Base-by-base conservation (phyloP, 2,329 filamentous ascomycete genomes). In the Ophiostoma sp. region DNA sequence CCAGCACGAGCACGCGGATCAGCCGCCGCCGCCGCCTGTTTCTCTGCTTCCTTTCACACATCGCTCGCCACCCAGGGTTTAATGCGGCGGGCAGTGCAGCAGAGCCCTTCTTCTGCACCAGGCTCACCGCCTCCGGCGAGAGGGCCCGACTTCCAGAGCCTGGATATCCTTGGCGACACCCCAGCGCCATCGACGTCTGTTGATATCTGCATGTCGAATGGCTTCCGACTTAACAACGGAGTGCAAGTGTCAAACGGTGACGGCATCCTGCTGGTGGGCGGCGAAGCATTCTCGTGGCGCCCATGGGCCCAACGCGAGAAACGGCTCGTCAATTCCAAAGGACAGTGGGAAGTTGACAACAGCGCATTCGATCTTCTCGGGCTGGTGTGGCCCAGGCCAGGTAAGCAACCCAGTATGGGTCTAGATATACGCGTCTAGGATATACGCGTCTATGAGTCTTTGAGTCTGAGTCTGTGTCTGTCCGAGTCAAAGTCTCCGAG, bases 271-370 rank as follows among this genome's bases (percentile, higher is more conserved):
- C 84, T 99, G 5, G 85, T 97, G 1, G 90, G 88, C 57, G 94
- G 94, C 6, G 93, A 98, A 79, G 93, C 90, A 0, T 98, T 97
- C 78, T 81, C 84, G 68, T 99, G 95, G 95, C 83, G 86, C 77
- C 95, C 95, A 4, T 97, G 94, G 93, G 80, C 68, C 8, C 31
- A 23, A 72, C 74, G 69, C 68, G 77, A 76, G 68, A 80, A 77
- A 79, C 80, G 76, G 75, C 80, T 96, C 75, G 77, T 90, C 70
- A 96, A 97, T 79, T 80, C 79, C 66, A 93, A 90, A 79, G 91
- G 93, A 0, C 91, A 96, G 78, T 94, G 92, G 83, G 92, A 96
- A 75, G 84, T 95, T 36, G 83, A 84, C 4, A 82, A 86, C 70
- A 85, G 87, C 72, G 87, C 86, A 17, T 94, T 94, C 85, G 92